Evolutionary conservation across 116 monocot genomes (phyloP), one percentile per base, ranked within the genome.

Genomic region (Iris pallida): DNA sequence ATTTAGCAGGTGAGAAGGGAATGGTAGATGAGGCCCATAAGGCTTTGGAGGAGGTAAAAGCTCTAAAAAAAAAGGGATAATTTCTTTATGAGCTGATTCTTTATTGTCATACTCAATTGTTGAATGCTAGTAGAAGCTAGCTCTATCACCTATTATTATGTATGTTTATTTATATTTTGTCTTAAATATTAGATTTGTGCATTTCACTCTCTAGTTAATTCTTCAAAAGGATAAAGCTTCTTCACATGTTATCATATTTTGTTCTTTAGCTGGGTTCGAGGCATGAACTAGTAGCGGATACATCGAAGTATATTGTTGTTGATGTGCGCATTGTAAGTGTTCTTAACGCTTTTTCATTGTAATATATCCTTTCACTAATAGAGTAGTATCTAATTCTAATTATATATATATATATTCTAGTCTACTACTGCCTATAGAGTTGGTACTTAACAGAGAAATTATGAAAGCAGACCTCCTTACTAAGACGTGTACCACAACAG

Each of bases 21-120:
- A 82, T 93, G 89, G 66, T 93, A 60, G 93, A 93, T 64, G 90
- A 93, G 55, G 93, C 93, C 5, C 93, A 93, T 40, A 93, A 85
- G 77, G 81, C 75, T 56, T 71, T 93, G 71, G 93, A 89, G 77
- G 93, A 93, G 68, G 93, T 89, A 40, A 90, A 93, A 67, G 90
- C 93, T 82, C 72, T 93, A 5, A 89, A 82, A 82, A n/a, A n/a
- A n/a, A 93, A 86, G 89, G 93, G 86, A n/a, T 15, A 40, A 53
- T 15, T 66, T 14, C 16, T 41, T 66, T 47, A 20, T 7, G 13
- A 66, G n/a, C n/a, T n/a, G 13, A 9, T 53, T 66, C 6, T 1
- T 5, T 8, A 42, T 64, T n/a, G n/a, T 0, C 48, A 17, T 19
- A 8, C 47, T 30, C 3, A 30, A 30, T 30, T 30, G 30, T 30